These are phyloP conservation scores for Phytophthora hibernalis DNA, from an alignment of 352 stramenopile genomes.

Conservation along the genomic window DNA sequence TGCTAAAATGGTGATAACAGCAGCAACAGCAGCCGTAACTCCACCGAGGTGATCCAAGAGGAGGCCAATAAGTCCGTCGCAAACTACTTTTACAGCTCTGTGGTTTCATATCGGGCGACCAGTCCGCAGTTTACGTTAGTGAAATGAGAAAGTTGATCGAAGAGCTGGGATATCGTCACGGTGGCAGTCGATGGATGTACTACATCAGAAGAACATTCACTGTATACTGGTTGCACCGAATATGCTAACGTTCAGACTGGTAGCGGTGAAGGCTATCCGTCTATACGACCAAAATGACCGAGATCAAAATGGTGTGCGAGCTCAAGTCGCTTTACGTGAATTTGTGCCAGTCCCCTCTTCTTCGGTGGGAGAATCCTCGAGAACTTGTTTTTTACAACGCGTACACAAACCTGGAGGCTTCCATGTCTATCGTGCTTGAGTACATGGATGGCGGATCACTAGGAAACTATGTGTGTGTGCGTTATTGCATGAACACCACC, in stretches of 20 bases:
- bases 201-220: too few relatives aligned
- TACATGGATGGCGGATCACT: conserved; percentile 95
- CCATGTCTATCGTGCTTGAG: conserved; percentile 94
- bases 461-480: conserved; percentile 76
- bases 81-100: too few relatives aligned
- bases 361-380: conserved; percentile 16
- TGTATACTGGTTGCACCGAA: too few relatives aligned
- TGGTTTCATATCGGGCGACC: too few relatives aligned
- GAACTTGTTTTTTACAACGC: conserved; percentile 93
- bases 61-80: too few relatives aligned
- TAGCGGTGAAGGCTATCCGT: conserved; percentile 91
- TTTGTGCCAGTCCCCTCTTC: conserved; percentile 33
- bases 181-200: too few relatives aligned
- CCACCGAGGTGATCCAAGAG: too few relatives aligned
- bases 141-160: too few relatives aligned
- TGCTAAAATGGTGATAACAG: too few relatives aligned
- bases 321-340: conserved; percentile 88
- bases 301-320: conserved; percentile 89
- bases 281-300: conserved; percentile 90
- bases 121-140: too few relatives aligned
- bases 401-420: conserved; percentile 89
- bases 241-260: conserved; percentile 87
- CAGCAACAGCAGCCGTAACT: too few relatives aligned
- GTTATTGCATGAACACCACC: conserved; percentile 91
- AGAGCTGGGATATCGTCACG: too few relatives aligned